Percentiles rank a stretch among this genome's conserved stretches.
Evolutionary conservation across 148 eudicot genomes (phyloP).

Genomic region (Fagopyrum esculentum): DNA sequence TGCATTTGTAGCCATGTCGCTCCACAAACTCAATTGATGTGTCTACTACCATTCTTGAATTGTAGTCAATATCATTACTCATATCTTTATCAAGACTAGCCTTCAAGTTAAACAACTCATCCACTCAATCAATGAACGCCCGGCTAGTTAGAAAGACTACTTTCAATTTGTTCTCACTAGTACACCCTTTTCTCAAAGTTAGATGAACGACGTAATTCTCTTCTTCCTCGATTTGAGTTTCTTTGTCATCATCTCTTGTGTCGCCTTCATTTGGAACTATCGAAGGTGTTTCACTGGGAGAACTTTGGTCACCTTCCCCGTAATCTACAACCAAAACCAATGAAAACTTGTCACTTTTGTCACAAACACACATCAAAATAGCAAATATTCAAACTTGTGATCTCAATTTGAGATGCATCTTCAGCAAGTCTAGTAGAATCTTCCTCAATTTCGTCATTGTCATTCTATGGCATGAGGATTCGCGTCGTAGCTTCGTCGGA

Average conservation of each 20-base stretch:
- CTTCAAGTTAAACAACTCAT: conserved; percentile 35
- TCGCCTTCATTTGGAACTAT: not conserved
- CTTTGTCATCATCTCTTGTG: not conserved
- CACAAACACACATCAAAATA: not conserved
- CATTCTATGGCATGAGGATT: conserved; percentile 29
- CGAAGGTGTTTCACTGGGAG: not conserved
- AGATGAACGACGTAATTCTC: not conserved
- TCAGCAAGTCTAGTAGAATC: conserved; percentile 18
- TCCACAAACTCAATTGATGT: conserved; percentile 54
- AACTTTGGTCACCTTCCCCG: conserved; percentile 14
- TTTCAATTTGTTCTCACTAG: conserved; percentile 10
- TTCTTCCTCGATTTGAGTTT: not conserved
- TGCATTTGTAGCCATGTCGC: not conserved
- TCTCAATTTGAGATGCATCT: conserved; percentile 21
- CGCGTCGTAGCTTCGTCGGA: too few relatives aligned
- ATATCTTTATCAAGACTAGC: conserved; percentile 13
- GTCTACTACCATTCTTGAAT: conserved; percentile 37
- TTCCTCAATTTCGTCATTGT: conserved; percentile 18
- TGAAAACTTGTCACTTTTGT: not conserved
- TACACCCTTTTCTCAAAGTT: not conserved
- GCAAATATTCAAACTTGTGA: conserved; percentile 26
- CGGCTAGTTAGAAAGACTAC: conserved; percentile 38
- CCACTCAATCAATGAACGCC: conserved; percentile 29
- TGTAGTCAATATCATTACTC: conserved; percentile 8
- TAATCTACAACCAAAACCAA: conserved; percentile 23